Evolutionary conservation across 2,329 filamentous ascomycete genomes (phyloP).

Genomic region (Venturia asperata): DNA sequence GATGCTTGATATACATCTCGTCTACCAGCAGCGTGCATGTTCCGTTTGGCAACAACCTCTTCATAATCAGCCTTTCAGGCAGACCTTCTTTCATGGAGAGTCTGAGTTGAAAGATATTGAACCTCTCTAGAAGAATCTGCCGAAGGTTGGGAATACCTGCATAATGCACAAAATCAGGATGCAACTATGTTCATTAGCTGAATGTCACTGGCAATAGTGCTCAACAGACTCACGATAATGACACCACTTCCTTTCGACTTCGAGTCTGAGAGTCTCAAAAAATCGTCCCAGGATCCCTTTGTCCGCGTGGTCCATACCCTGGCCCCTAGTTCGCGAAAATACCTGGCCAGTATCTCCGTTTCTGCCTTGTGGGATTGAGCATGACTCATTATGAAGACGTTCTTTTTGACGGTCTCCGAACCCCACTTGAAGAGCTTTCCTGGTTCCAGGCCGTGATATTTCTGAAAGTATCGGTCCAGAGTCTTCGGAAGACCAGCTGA

Average conservation of each 20-base stretch:
- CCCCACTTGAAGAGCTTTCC: neutral
- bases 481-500: neutral
- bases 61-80: neutral
- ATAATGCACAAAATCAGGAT: neutral
- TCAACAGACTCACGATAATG: neutral
- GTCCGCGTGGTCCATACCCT: neutral
- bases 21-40: slow-evolving; percentile 1
- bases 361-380: neutral
- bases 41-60: neutral
- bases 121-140: neutral
- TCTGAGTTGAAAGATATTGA: neutral
- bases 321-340: slow-evolving; percentile 8
- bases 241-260: neutral
- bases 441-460: neutral
- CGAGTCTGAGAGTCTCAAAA: neutral
- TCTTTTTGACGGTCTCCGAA: neutral
- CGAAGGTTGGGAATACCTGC: neutral
- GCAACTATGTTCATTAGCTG: neutral
- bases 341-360: neutral
- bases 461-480: neutral
- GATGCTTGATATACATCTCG: neutral
- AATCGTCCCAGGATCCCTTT: slow-evolving; percentile 6
- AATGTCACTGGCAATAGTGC: neutral
- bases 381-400: slow-evolving; percentile 10
- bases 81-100: neutral